Evolutionary conservation across 2,329 filamentous ascomycete genomes (phyloP).

Genomic region (Gliomastix tumulicola): DNA sequence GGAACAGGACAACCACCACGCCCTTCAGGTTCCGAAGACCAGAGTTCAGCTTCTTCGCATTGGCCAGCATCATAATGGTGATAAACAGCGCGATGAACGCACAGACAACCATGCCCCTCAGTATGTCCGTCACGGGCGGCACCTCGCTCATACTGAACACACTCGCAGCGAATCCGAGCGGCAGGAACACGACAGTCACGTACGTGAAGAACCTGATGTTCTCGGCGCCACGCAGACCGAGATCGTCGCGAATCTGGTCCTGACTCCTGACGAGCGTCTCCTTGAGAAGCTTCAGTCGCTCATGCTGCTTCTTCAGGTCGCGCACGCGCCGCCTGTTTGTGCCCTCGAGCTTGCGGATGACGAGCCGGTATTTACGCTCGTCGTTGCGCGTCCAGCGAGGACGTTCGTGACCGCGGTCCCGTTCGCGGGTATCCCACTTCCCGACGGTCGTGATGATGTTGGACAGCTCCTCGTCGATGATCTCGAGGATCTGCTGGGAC

Average conservation of each 20-base stretch:
- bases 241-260: slow-evolving; percentile 7
- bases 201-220: slow-evolving; percentile 24
- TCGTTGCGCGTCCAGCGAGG: slow-evolving; percentile 22
- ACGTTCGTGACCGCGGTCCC: slow-evolving; percentile 12
- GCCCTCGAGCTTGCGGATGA: no score
- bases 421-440: slow-evolving; percentile 16
- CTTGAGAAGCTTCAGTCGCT: background rate
- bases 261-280: background rate
- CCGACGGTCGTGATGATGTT: background rate
- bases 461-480: background rate
- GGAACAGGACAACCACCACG: no score
- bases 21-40: no score
- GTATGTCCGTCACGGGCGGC: no score
- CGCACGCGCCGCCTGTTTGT: no score
- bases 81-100: no score
- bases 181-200: slow-evolving; percentile 24
- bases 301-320: no score
- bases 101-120: no score
- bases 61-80: no score
- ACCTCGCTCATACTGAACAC: slow-evolving; percentile 26
- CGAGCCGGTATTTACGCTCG: slow-evolving; percentile 18
- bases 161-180: slow-evolving; percentile 18
- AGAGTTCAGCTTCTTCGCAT: no score
- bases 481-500: slow-evolving; percentile 1
- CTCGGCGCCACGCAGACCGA: slow-evolving; percentile 9